Percentiles rank a stretch among this genome's conserved stretches.
phyloP scores from a whole-genome alignment of 108 stramenopile genomes.

The Conticribra weissflogii region DNA sequence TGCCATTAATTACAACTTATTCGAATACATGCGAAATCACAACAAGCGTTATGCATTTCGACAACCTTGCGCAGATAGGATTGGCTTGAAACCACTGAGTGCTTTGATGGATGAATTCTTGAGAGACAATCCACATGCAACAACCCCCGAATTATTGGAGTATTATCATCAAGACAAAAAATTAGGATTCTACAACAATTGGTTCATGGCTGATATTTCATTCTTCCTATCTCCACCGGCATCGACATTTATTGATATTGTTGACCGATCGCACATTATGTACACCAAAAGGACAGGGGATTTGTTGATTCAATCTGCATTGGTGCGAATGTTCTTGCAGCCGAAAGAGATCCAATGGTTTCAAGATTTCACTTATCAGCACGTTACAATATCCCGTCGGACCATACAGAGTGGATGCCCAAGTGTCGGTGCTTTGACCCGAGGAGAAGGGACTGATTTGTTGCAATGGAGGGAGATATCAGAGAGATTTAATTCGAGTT shows the following conservation, averaged over 20 bases:
- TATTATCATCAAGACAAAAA: conserved; percentile 36
- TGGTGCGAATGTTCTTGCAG: conserved; percentile 1
- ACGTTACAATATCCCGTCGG: neutral
- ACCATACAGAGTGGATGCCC: neutral
- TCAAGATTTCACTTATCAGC: conserved; percentile 12
- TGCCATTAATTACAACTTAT: conserved; percentile 61
- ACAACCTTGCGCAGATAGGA: conserved; percentile 62
- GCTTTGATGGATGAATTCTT: conserved; percentile 3
- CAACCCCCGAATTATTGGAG: conserved; percentile 27
- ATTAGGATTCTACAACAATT: conserved; percentile 79
- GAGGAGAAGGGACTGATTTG: neutral
- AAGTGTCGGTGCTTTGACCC: neutral
- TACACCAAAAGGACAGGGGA: neutral
- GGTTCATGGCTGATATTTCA: conserved; percentile 60
- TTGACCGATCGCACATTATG: conserved; percentile 8
- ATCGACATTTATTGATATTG: conserved; percentile 1
- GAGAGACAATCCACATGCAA: conserved; percentile 16
- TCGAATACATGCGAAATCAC: conserved; percentile 60
- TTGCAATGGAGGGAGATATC: neutral
- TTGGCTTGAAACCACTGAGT: conserved; percentile 28
- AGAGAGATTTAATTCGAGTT: neutral
- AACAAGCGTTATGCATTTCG: conserved; percentile 67
- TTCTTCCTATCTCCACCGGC: conserved; percentile 33
- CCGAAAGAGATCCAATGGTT: conserved; percentile 1
- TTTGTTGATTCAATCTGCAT: conserved; percentile 5